Percentiles rank a stretch among this genome's conserved stretches.
phyloP scores from a whole-genome alignment of 441 rosid genomes.

The Kokia cookei region DNA sequence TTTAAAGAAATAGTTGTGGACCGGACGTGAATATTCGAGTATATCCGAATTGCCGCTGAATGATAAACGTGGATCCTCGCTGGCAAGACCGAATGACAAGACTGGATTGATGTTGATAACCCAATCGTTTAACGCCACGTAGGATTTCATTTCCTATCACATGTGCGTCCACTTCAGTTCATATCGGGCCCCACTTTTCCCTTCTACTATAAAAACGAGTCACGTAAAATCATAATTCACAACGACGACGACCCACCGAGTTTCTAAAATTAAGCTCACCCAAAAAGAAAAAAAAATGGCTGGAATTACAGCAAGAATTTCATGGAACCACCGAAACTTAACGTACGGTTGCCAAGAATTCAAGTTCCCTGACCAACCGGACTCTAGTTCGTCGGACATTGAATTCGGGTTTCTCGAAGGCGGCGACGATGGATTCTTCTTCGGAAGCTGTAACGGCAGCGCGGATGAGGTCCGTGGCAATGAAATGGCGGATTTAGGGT shows the following conservation, averaged over 20 bases:
- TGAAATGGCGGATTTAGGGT: background rate
- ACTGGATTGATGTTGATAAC: background rate
- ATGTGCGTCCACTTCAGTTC: conserved; percentile 22
- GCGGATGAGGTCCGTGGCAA: background rate
- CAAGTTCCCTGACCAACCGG: conserved; percentile 15
- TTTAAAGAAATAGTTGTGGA: too few species aligned
- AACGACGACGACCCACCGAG: too few species aligned
- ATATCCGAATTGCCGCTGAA: conserved; percentile 17
- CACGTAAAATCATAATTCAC: too few species aligned
- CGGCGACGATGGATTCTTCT: background rate
- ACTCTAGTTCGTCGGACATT: conserved; percentile 31
- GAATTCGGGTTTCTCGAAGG: conserved; percentile 39
- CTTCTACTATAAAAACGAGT: conserved; percentile 7
- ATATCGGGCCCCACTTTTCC: conserved; percentile 6
- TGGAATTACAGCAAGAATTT: conserved; percentile 9
- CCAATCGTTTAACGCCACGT: conserved; percentile 12
- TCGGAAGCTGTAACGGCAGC: background rate
- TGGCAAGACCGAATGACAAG: conserved; percentile 12
- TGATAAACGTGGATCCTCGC: conserved; percentile 47
- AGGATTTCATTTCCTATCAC: background rate
- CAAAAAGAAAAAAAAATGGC: conserved; percentile 11
- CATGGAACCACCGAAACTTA: conserved; percentile 2
- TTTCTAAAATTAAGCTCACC: background rate
- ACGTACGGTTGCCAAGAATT: background rate
- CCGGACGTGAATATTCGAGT: conserved; percentile 22